Evolutionary conservation across 2,329 filamentous ascomycete species (phyloP).

Genomic region (Ilyonectria sp.): DNA sequence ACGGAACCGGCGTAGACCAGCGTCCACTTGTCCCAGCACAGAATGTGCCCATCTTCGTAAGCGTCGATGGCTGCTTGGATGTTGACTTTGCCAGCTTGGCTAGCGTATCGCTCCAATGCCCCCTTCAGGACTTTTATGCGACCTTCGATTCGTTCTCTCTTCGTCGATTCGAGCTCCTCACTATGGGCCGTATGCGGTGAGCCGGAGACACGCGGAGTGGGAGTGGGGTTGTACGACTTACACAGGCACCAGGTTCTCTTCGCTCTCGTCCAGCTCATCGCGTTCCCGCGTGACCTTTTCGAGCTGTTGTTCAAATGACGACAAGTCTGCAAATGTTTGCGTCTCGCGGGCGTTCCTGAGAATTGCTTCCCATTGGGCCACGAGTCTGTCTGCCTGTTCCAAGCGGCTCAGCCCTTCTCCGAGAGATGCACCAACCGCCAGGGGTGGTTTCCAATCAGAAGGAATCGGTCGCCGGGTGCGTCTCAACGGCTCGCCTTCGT

Average conservation of each 20-base stretch:
- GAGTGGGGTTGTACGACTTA: constrained; percentile 22
- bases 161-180: constrained; percentile 44
- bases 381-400: constrained; percentile 42
- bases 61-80: constrained; percentile 42
- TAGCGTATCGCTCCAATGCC: constrained; percentile 28
- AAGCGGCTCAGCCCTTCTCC: constrained; percentile 43
- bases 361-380: constrained; percentile 47
- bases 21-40: constrained; percentile 45
- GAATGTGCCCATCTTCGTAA: constrained; percentile 38
- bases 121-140: constrained; percentile 26
- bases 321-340: constrained; percentile 42
- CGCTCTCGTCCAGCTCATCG: constrained; percentile 39
- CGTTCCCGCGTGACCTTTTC: constrained; percentile 29
- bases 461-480: constrained; percentile 28
- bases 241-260: constrained; percentile 43
- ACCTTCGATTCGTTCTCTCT: constrained; percentile 32
- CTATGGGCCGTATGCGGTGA: constrained; percentile 39
- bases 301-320: constrained; percentile 37
- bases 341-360: constrained; percentile 36
- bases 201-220: neutral
- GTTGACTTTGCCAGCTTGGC: constrained; percentile 32
- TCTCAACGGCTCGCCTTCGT: neutral
- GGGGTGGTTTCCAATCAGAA: constrained; percentile 41
- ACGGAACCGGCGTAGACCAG: constrained; percentile 43
- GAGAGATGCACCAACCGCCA: constrained; percentile 42